Evolutionary conservation across 2,329 filamentous ascomycete genomes (phyloP).

Genomic region (Xylaria sp.): DNA sequence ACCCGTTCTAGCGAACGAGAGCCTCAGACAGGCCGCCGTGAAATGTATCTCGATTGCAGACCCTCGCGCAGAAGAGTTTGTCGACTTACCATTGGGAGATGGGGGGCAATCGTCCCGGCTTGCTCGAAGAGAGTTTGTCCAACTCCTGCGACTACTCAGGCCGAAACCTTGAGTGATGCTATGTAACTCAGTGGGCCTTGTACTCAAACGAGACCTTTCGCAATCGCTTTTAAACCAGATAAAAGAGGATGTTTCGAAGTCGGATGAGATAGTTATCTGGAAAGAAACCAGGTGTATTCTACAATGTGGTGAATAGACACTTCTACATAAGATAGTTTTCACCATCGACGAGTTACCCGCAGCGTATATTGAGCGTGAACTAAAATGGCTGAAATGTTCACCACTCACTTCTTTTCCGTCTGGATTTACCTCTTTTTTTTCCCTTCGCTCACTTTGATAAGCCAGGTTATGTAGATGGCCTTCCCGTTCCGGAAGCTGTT

Average conservation of each 20-base stretch:
- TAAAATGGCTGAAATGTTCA: slow-evolving; percentile 4
- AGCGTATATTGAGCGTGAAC: not conserved
- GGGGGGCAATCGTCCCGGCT: slow-evolving; percentile 19
- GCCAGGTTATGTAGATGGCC: not conserved
- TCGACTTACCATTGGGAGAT: slow-evolving; percentile 39
- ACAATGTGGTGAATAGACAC: not conserved
- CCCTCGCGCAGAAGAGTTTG: slow-evolving; percentile 56
- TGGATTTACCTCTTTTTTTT: no score
- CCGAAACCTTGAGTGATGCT: not conserved
- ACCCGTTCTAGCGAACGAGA: slow-evolving; percentile 57
- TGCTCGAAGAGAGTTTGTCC: slow-evolving; percentile 49
- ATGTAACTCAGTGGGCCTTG: not conserved
- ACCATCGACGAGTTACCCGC: not conserved
- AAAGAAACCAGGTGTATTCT: not conserved
- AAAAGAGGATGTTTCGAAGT: not conserved
- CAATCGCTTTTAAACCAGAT: no score
- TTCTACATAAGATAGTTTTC: not conserved
- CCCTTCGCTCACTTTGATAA: not conserved
- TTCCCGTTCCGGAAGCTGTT: slow-evolving; percentile 34
- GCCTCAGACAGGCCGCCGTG: slow-evolving; percentile 61
- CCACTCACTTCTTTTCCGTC: not conserved
- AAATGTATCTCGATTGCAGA: slow-evolving; percentile 67
- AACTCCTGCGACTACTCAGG: slow-evolving; percentile 36
- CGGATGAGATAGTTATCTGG: not conserved
- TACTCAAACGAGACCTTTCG: no score